phyloP scores from a whole-genome alignment of 371 early-diverging fungal genomes.

The Rhizopus stolonifer region DNA sequence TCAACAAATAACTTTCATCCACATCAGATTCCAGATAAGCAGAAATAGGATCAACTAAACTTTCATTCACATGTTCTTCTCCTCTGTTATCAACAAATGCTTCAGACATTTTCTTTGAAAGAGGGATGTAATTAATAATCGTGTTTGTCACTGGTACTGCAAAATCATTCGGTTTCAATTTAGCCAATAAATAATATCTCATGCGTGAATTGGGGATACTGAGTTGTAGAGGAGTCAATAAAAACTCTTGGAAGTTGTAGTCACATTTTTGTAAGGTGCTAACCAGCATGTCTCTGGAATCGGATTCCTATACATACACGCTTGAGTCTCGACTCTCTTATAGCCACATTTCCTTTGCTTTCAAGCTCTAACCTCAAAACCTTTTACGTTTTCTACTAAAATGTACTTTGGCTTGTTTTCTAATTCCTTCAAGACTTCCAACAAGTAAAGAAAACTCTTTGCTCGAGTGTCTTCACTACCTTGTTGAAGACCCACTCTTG shows the following conservation, averaged over 20 bases:
- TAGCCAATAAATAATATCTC: conserved; percentile 66
- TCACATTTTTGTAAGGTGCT: conserved; percentile 43
- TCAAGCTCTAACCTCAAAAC: conserved; percentile 64
- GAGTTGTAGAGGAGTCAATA: conserved; percentile 68
- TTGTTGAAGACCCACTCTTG: conserved; percentile 72
- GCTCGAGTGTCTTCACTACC: conserved; percentile 77
- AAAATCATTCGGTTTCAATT: conserved; percentile 41
- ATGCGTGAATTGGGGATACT: conserved; percentile 72
- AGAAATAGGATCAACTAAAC: conserved; percentile 36
- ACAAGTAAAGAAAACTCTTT: conserved; percentile 70
- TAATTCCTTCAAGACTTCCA: conserved; percentile 61
- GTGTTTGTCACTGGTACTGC: conserved; percentile 42
- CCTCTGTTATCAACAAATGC: conserved; percentile 39
- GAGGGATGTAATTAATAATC: conserved; percentile 53
- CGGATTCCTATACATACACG: conserved; percentile 44
- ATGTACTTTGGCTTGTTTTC: conserved; percentile 66
- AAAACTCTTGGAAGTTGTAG: conserved; percentile 62
- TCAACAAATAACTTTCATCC: conserved; percentile 27
- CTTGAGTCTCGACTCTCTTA: not conserved
- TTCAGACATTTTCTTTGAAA: conserved; percentile 30
- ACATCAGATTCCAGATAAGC: conserved; percentile 24
- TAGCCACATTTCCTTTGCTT: not conserved
- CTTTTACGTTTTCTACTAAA: conserved; percentile 82
- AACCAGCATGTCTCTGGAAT: conserved; percentile 59
- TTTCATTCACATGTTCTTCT: conserved; percentile 27